Conservation (phyloP, 163 green algal genomes). For the Smithsoniella earleae region DNA sequence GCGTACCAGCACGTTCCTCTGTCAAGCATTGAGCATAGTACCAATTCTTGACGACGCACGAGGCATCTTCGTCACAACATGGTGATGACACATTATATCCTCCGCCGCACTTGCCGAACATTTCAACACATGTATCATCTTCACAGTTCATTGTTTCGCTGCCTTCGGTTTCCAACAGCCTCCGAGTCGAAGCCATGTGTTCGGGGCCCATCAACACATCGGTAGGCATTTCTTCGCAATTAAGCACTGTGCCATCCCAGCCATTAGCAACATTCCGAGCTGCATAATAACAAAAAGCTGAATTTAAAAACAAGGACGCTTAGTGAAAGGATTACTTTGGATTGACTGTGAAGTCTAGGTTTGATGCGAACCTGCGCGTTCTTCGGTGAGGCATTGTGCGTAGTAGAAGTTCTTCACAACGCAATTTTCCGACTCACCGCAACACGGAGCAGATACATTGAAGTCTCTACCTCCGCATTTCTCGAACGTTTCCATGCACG, state of each 20-base stretch:
- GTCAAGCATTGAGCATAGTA: conserved; percentile 28
- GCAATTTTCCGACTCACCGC: not conserved
- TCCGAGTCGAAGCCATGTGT: not conserved
- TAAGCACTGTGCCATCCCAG: conserved; percentile 25
- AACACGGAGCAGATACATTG: conserved; percentile 12
- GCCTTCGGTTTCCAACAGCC: not conserved
- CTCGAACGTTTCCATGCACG: not conserved
- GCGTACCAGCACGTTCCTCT: not conserved
- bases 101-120: conserved; percentile 14
- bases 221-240: not conserved
- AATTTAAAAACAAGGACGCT: too few species aligned
- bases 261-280: not conserved
- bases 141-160: conserved; percentile 16
- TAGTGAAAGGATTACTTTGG: too few species aligned
- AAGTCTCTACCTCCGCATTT: conserved; percentile 20
- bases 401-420: conserved; percentile 30
- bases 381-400: conserved; percentile 14
- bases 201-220: not conserved
- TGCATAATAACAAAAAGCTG: too few species aligned
- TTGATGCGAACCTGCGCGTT: not conserved
- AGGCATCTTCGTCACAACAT: not conserved
- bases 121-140: not conserved
- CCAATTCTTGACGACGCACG: conserved; percentile 24
- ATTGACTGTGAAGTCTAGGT: too few species aligned
- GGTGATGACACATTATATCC: not conserved